These are phyloP conservation scores for Solanum chiquidenum DNA, from an alignment of 257 asterid species.

Conservation along the genomic window DNA sequence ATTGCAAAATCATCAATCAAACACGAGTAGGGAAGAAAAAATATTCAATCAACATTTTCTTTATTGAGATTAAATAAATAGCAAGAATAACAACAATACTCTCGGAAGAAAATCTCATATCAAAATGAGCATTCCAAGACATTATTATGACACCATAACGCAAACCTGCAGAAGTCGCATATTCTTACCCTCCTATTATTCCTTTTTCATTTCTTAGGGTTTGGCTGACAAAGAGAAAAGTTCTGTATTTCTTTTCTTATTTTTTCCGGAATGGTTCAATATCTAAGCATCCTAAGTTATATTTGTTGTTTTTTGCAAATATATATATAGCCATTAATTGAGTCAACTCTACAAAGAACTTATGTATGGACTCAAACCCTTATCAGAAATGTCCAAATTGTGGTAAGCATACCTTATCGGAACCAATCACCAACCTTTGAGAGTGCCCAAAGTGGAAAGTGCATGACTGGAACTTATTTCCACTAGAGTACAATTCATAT, in stretches of 20 bases:
- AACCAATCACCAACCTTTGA: conserved; percentile 27
- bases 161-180: not conserved
- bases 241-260: not conserved
- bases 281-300: not conserved
- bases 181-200: not conserved
- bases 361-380: not conserved
- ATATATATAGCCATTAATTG: not conserved
- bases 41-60: not conserved
- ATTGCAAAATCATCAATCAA: not conserved
- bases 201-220: not conserved
- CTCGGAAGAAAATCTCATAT: not conserved
- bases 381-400: not conserved
- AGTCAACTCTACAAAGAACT: not conserved
- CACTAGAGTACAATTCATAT: conserved; percentile 13
- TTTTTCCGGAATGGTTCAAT: not conserved
- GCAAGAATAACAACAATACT: not conserved
- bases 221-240: not conserved
- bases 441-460: conserved; percentile 29
- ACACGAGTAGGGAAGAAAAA: not conserved
- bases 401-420: not conserved
- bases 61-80: not conserved
- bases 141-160: not conserved
- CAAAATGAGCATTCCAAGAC: not conserved
- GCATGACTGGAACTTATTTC: conserved; percentile 26
- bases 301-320: not conserved